Evolutionary conservation across 805 yeast species (phyloP).

Genomic region (Groenewaldozyma salmanticensis): DNA sequence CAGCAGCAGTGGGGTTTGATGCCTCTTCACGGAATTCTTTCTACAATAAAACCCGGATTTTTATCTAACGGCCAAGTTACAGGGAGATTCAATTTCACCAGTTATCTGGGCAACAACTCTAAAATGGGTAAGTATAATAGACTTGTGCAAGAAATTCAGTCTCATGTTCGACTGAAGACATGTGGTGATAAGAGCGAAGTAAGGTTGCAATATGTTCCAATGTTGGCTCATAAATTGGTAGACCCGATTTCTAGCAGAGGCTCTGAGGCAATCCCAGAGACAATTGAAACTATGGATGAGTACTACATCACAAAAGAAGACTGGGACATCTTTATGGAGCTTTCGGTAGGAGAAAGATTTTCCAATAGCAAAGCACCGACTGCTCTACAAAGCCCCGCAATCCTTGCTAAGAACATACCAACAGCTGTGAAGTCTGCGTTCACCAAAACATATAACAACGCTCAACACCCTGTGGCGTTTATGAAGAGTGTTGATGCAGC

Average conservation of each 20-base stretch:
- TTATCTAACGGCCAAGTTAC: constrained; percentile 61
- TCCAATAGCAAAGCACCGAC: neutral
- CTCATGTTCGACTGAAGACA: constrained; percentile 74
- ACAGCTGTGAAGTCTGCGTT: constrained; percentile 76
- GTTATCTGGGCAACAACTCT: constrained; percentile 87
- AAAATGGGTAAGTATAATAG: constrained; percentile 71
- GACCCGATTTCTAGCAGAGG: constrained; percentile 49
- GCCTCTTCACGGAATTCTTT: constrained; percentile 83
- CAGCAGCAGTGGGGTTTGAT: constrained; percentile 92
- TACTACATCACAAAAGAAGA: constrained; percentile 85
- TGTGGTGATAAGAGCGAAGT: constrained; percentile 67
- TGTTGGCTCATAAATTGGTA: constrained; percentile 46
- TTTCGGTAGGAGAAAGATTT: constrained; percentile 53
- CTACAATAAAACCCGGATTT: constrained; percentile 72
- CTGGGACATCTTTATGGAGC: constrained; percentile 81
- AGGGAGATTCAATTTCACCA: constrained; percentile 68
- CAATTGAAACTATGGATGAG: constrained; percentile 67
- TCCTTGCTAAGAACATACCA: constrained; percentile 51
- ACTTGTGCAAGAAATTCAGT: constrained; percentile 74
- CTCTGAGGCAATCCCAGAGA: constrained; percentile 53
- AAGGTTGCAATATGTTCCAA: constrained; percentile 66
- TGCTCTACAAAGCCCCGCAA: constrained; percentile 26
- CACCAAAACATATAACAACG: constrained; percentile 72
- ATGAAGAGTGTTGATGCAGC: constrained; percentile 38
- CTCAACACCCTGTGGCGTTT: constrained; percentile 76